Evolutionary conservation across 2,329 filamentous ascomycete species (phyloP).

Genomic region (Talaromyces verruculosus): DNA sequence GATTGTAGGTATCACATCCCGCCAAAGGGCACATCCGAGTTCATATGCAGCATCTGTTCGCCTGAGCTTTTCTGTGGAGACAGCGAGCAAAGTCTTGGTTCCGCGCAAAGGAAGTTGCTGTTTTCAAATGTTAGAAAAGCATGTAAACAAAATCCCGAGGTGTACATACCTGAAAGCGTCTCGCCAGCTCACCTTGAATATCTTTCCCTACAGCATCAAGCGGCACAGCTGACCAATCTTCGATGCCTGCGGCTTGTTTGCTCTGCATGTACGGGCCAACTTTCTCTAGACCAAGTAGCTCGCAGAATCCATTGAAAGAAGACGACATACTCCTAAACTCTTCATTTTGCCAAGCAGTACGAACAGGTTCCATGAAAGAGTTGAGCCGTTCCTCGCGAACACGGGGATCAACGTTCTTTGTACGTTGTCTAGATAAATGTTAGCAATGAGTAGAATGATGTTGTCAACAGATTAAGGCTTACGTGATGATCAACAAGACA

Average conservation of each 20-base stretch:
- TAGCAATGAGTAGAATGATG: background rate
- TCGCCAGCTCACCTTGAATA: conserved; percentile 74
- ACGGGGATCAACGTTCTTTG: conserved; percentile 69
- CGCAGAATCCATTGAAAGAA: conserved; percentile 76
- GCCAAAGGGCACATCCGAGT: conserved; percentile 79
- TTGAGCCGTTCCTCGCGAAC: conserved; percentile 70
- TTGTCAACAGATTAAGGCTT: conserved; percentile 31
- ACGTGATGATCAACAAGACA: conserved; percentile 91
- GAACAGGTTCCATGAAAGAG: conserved; percentile 79
- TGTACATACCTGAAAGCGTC: conserved; percentile 24
- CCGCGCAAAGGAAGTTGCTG: conserved; percentile 74
- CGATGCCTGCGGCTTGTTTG: conserved; percentile 69
- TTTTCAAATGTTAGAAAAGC: conserved; percentile 1
- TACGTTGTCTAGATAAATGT: conserved; percentile 65
- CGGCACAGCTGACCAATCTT: conserved; percentile 77
- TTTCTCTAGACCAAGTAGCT: conserved; percentile 73
- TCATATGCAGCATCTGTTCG: conserved; percentile 71
- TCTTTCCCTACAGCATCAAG: conserved; percentile 77
- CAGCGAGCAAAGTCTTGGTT: conserved; percentile 89
- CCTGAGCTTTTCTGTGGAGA: conserved; percentile 85
- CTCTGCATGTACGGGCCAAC: conserved; percentile 76
- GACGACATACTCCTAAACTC: conserved; percentile 67
- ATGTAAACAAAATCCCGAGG: too few species aligned
- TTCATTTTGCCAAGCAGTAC: conserved; percentile 73
- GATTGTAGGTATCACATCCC: conserved; percentile 74